phyloP scores from a whole-genome alignment of 2,329 filamentous ascomycete species.

The Diaporthe helianthi region DNA sequence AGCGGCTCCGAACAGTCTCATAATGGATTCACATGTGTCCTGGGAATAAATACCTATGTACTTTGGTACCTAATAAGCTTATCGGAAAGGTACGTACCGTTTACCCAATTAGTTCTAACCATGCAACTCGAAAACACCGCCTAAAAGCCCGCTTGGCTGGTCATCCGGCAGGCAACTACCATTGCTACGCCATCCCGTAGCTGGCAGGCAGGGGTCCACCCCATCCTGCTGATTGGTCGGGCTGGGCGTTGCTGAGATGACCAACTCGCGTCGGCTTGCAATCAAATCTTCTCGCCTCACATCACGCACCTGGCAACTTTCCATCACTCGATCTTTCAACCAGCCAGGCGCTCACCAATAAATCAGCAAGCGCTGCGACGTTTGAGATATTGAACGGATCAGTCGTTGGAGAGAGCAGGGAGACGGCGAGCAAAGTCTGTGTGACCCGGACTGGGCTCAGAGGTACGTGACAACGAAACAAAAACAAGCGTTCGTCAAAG shows the following conservation, averaged over 20 bases:
- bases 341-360: not conserved
- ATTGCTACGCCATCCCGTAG: no score
- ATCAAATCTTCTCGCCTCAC: slow-evolving; percentile 4
- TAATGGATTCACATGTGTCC: slow-evolving; percentile 1
- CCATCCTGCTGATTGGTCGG: not conserved
- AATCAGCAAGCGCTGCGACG: not conserved
- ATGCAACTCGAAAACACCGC: not conserved
- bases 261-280: not conserved
- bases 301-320: not conserved
- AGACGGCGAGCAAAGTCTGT: slow-evolving; percentile 31
- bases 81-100: not conserved
- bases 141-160: not conserved
- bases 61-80: no score
- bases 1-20: not conserved
- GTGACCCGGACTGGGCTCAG: slow-evolving; percentile 48
- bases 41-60: not conserved
- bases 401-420: not conserved
- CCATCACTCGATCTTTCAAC: not conserved
- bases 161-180: not conserved
- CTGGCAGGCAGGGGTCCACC: not conserved
- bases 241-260: not conserved
- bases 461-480: slow-evolving; percentile 56
- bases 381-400: not conserved
- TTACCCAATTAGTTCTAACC: not conserved
- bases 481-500: slow-evolving; percentile 39